A percentile compares a stretch with the other conserved stretches of the same genome.
phyloP scores from a whole-genome alignment of 495 filamentous ascomycete genomes.

The Venustampulla echinocandica region DNA sequence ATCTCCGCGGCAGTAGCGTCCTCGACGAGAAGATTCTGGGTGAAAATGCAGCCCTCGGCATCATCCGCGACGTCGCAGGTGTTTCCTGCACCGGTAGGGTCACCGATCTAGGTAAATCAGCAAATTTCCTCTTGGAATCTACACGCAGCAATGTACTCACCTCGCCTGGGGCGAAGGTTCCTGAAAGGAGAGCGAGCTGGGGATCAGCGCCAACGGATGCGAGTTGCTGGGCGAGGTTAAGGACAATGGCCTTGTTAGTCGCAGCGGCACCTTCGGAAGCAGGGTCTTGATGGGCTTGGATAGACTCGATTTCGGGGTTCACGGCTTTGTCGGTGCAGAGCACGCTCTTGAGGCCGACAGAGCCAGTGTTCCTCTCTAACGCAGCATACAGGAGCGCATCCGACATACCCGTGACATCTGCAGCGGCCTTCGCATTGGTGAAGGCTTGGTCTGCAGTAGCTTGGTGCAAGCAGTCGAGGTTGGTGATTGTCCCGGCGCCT shows the following conservation, averaged over 20 bases:
- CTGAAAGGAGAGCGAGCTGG: conserved; percentile 42
- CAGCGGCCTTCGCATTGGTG: conserved; percentile 57
- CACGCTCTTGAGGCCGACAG: conserved; percentile 44
- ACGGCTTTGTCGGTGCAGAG: conserved; percentile 47
- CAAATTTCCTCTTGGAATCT: not conserved
- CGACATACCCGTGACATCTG: conserved; percentile 45
- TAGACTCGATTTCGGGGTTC: conserved; percentile 59
- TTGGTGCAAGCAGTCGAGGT: conserved; percentile 58
- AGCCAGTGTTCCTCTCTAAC: conserved; percentile 54
- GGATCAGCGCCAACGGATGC: conserved; percentile 50
- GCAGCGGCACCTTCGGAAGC: conserved; percentile 41
- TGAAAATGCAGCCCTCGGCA: conserved; percentile 52
- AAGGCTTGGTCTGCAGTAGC: conserved; percentile 61
- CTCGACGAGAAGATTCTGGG: conserved; percentile 48
- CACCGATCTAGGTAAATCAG: conserved; percentile 32
- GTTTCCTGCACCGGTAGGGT: conserved; percentile 48
- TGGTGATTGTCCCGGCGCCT: conserved; percentile 47
- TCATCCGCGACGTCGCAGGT: conserved; percentile 47
- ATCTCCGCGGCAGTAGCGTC: conserved; percentile 51
- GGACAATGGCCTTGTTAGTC: conserved; percentile 46
- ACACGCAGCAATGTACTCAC: conserved; percentile 24
- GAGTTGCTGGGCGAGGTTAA: conserved; percentile 46
- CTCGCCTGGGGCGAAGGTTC: conserved; percentile 52
- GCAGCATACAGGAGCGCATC: conserved; percentile 53
- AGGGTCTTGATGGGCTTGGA: conserved; percentile 59